Base-by-base conservation (phyloP, 495 filamentous ascomycete genomes). In the Aspergillus bertholletiae region DNA sequence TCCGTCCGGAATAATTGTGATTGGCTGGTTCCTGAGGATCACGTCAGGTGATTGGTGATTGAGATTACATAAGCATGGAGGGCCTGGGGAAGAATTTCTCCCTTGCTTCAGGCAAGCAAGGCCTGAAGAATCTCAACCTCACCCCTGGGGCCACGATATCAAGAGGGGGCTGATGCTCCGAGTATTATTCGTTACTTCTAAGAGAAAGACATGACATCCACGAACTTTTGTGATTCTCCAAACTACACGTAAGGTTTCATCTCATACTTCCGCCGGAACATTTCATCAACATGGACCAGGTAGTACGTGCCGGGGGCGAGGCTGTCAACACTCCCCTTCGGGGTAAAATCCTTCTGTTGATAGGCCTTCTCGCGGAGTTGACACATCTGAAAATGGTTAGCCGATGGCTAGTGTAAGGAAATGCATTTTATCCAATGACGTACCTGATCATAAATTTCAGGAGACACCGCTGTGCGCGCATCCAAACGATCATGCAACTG, bases 321-420 rank as follows among this genome's bases (percentile, higher is more conserved):
- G 58, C 84, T 90, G 27, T 90, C 88, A n/a, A 80, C 61, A 40
- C 84, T 84, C 53, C 94, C 94, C 46, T 75, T 58, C 35, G 94
- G 94, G 59, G 77, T 84, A 75, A 87, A 98, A 75, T 86, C 73
- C 79, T 95, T 97, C 80, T 96, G 80, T 63, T 97, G 78, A 73
- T 98, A 95, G 55, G 93, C 95, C 70, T 90, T 84, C 79, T 97
- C 90, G 58, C 94, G 88, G 59, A 97, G 82, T 56, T 88, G 80
- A 76, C 94, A 98, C 87, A 96, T 95, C 86, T 92, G n/a, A 54
- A 5, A n/a, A 55, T 12, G 18, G 18, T 43, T 18, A 43, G 39
- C 1, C 11, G 2, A 27, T 23, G 4, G 13, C 17, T 21, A 23
- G 13, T 17, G n/a, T 37, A 5, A 11, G 17, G 6, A 15, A n/a